A percentile compares a stretch with the other conserved stretches of the same genome.
These are phyloP conservation scores for Dendrobium officinale DNA, from an alignment of 106 monocot genomes.

Conservation along the genomic window DNA sequence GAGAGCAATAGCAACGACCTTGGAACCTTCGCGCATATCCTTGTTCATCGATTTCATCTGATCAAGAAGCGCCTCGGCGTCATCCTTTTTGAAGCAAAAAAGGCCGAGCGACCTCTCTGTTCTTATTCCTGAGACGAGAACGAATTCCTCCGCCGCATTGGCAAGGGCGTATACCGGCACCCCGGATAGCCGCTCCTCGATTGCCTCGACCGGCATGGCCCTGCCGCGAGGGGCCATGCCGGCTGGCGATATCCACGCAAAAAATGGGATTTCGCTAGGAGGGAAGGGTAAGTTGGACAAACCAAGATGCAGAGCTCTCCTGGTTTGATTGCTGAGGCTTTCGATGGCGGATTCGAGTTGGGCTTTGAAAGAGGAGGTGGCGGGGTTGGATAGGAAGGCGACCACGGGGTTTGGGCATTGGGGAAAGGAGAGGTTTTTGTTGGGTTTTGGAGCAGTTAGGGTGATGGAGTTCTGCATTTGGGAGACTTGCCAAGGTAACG, in stretches of 20 bases:
- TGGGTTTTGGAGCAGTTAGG: background rate
- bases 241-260: constrained; percentile 15
- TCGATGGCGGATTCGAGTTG: background rate
- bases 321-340: background rate
- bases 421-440: background rate
- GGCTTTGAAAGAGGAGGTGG: background rate
- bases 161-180: constrained; percentile 83
- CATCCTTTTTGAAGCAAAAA: constrained; percentile 71
- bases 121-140: constrained; percentile 59
- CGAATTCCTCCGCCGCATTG: constrained; percentile 69
- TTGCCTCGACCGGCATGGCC: constrained; percentile 21
- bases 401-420: background rate
- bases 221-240: constrained; percentile 1
- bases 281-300: background rate
- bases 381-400: constrained; percentile 7
- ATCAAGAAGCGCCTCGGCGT: constrained; percentile 68
- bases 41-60: constrained; percentile 61
- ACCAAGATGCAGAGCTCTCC: background rate
- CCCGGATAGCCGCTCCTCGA: constrained; percentile 73
- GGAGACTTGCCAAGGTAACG: background rate
- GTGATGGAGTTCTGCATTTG: background rate
- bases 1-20: constrained; percentile 72
- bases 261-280: background rate
- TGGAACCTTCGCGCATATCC: constrained; percentile 47
- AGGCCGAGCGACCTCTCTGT: constrained; percentile 60